phyloP scores from a whole-genome alignment of 2,329 filamentous ascomycete species.

The Cercospora zeina region DNA sequence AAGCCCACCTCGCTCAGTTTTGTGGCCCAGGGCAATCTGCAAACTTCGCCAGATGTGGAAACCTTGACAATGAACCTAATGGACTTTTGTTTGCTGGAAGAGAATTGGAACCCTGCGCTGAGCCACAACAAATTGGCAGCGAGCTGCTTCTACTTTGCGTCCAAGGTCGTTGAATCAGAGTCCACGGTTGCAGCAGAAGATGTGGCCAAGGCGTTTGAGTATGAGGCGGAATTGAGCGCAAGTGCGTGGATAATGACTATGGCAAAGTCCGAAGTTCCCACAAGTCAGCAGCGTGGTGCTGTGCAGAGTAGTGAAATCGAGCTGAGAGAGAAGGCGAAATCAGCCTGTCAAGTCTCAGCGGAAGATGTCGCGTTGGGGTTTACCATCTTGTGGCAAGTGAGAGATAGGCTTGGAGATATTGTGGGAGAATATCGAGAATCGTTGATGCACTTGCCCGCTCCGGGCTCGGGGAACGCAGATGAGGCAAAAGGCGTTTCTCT shows the following conservation, averaged over 20 bases:
- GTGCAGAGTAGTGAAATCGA: background rate
- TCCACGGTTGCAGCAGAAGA: constrained; percentile 15
- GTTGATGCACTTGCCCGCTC: constrained; percentile 12
- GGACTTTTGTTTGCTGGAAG: constrained; percentile 25
- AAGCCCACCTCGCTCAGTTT: constrained; percentile 21
- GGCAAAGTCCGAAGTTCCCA: background rate
- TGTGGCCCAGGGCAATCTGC: constrained; percentile 18
- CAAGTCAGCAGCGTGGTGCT: background rate
- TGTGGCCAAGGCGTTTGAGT: constrained; percentile 17
- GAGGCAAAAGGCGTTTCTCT: too few species aligned
- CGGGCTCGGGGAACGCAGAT: too few species aligned
- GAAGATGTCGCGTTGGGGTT: constrained; percentile 24
- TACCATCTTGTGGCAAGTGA: constrained; percentile 22
- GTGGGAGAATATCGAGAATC: constrained; percentile 20
- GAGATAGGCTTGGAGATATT: constrained; percentile 14
- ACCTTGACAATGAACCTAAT: constrained; percentile 27
- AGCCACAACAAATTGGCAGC: constrained; percentile 25
- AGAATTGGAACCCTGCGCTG: constrained; percentile 25
- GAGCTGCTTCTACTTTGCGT: constrained; percentile 28
- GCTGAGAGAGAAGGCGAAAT: background rate
- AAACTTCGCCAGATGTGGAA: constrained; percentile 19
- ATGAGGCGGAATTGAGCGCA: constrained; percentile 17
- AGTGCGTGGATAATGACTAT: constrained; percentile 10
- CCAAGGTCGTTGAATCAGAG: background rate
- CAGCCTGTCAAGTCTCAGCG: constrained; percentile 10